Evolutionary conservation across 345 rosid species (phyloP).

Genomic region (Eutrema yunnanense): DNA sequence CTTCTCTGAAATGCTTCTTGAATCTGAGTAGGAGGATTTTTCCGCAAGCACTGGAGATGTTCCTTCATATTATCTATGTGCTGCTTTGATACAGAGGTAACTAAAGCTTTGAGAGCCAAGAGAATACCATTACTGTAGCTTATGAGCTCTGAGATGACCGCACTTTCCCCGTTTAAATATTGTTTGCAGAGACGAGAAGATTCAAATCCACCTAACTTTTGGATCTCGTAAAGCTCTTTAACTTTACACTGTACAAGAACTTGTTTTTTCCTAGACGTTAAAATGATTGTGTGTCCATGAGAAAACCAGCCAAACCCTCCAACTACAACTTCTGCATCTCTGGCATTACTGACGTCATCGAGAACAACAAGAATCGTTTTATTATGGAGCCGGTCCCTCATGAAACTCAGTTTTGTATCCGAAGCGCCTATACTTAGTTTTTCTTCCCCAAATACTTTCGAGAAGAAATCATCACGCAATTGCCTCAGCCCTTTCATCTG

Average conservation of each 20-base stretch:
- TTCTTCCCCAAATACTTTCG: conserved; percentile 19
- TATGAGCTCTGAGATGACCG: not conserved
- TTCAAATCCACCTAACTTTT: not conserved
- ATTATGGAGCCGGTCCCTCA: not conserved
- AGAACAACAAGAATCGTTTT: conserved; percentile 13
- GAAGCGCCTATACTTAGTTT: conserved; percentile 1
- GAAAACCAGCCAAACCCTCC: conserved; percentile 33
- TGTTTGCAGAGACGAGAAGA: conserved; percentile 11
- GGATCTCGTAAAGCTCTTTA: not conserved
- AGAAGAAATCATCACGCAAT: conserved; percentile 16
- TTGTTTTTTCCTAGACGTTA: conserved; percentile 24
- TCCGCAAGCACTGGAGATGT: conserved; percentile 3
- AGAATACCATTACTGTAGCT: conserved; percentile 18
- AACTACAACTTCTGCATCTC: conserved; percentile 19
- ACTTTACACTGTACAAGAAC: conserved; percentile 24
- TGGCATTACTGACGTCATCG: conserved; percentile 17
- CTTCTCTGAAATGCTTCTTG: conserved; percentile 22
- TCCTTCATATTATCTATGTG: not conserved
- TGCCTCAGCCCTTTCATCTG: not conserved
- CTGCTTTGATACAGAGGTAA: conserved; percentile 2
- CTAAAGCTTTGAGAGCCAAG: conserved; percentile 5
- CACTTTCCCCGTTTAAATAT: not conserved
- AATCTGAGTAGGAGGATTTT: conserved; percentile 17
- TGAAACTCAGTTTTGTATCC: conserved; percentile 10
- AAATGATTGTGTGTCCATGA: conserved; percentile 15